These are phyloP conservation scores for Aspergillus versicolor DNA, from an alignment of 2,329 filamentous ascomycete species.

Conservation along the genomic window DNA sequence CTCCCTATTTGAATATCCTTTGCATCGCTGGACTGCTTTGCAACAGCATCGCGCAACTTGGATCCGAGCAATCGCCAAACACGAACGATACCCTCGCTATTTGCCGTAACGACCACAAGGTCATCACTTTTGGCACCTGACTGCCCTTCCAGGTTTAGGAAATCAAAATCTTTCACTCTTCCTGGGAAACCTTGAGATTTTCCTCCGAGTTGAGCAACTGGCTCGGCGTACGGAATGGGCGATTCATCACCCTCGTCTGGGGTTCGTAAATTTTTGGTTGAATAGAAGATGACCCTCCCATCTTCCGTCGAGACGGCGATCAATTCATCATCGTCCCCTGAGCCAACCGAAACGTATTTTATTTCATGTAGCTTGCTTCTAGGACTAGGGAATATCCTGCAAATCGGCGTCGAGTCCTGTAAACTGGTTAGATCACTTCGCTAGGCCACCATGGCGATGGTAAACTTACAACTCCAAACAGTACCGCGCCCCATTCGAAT, in stretches of 20 bases:
- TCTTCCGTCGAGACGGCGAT: constrained; percentile 86
- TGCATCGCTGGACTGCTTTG: constrained; percentile 17
- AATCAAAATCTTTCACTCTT: constrained; percentile 85
- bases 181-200: constrained; percentile 63
- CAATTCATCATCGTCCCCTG: constrained; percentile 56
- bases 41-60: constrained; percentile 27
- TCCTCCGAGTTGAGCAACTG: constrained; percentile 77
- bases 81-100: constrained; percentile 83
- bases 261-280: constrained; percentile 54
- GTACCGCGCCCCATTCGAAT: constrained; percentile 80
- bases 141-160: constrained; percentile 52
- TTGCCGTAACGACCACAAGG: constrained; percentile 67
- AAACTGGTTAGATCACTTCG: constrained; percentile 16
- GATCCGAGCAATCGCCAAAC: constrained; percentile 63
- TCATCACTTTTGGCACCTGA: constrained; percentile 33
- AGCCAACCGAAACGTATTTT: constrained; percentile 58
- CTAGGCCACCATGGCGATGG: neutral
- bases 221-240: constrained; percentile 57
- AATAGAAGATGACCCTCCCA: constrained; percentile 80
- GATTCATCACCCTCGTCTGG: constrained; percentile 49
- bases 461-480: constrained; percentile 70
- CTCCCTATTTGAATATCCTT: constrained; percentile 56
- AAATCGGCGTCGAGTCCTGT: constrained; percentile 74
- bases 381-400: constrained; percentile 66
- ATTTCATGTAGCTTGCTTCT: constrained; percentile 82